Evolutionary conservation across 2,329 filamentous ascomycete genomes (phyloP), one percentile per base, ranked within the genome.

Genomic region (Penicillium paneum): DNA sequence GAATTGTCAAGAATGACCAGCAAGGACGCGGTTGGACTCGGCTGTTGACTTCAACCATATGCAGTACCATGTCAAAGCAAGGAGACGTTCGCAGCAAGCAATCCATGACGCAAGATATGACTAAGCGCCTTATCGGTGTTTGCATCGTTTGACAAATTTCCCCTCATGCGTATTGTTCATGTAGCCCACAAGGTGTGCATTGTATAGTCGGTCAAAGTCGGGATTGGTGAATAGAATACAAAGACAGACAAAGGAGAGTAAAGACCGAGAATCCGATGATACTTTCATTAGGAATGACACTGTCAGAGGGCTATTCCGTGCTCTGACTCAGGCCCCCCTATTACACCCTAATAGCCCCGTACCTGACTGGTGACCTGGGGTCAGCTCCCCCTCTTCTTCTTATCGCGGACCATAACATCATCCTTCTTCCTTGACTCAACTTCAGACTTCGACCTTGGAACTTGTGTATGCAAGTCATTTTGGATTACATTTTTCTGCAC

Each of bases 241-340:
- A 11, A 39, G 38, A 36, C 31, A 44, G 47, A n/a, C 17, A 34
- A 21, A 24, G 29, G 19, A 28, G 34, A 28, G 34, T 41, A 38
- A 42, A 36, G 32, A 21, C 26, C 28, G 28, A 50, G 39, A 11
- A 17, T 44, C 28, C 19, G 31, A 47, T 56, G 31, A 48, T 47
- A 34, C 38, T 40, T 28, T 39, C 48, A 28, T 19, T 36, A 15
- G 21, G 34, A 44, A 45, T 45, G 40, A 47, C 49, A 17, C 15
- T 5, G 26, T 56, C 44, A 51, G 50, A 48, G 43, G 50, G 17
- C 29, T 39, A 41, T 48, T 35, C 47, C 47, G 44, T 24, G 32
- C 36, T 62, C 59, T 64, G 62, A 64, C 54, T 64, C 61, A 64
- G 62, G 53, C 50, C 54, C 51, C 40, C 46, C 51, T 43, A 54